Percentiles rank a stretch among this genome's conserved stretches.
phyloP scores from a whole-genome alignment of 139 green algal genomes.

The Tetradesmus obliquus region DNA sequence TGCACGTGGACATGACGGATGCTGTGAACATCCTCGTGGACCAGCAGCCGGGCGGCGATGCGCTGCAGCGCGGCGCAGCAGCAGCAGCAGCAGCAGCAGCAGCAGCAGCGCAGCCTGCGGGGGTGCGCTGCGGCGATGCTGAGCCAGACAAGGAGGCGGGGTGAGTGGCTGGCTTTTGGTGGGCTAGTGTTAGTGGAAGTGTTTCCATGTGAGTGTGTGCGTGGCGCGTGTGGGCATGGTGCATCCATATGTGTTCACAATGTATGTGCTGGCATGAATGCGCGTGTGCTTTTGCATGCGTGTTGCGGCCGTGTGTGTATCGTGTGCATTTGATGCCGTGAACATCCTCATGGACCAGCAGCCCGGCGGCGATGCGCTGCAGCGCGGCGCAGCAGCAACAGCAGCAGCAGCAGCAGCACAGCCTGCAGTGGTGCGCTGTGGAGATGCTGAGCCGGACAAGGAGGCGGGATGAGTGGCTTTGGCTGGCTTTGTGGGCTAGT shows the following conservation, averaged over 20 bases:
- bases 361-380: not conserved
- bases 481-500: not conserved
- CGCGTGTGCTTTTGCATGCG: too few relatives aligned
- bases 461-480: not conserved
- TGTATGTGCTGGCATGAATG: too few relatives aligned
- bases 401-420: not conserved
- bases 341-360: conserved; percentile 9
- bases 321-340: too few relatives aligned
- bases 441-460: conserved; percentile 3
- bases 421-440: not conserved
- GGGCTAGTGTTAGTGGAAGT: not conserved
- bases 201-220: not conserved
- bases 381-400: not conserved
- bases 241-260: too few relatives aligned
- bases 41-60: not conserved
- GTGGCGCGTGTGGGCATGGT: not conserved
- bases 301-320: too few relatives aligned
- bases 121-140: not conserved
- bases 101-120: not conserved
- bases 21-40: conserved; percentile 54
- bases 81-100: conserved; percentile 16
- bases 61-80: not conserved
- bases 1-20: conserved; percentile 89
- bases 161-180: not conserved
- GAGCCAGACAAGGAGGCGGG: not conserved